Conservation (phyloP, 1,139 yeast genomes). For the Blastobotrys petasosporus region DNA sequence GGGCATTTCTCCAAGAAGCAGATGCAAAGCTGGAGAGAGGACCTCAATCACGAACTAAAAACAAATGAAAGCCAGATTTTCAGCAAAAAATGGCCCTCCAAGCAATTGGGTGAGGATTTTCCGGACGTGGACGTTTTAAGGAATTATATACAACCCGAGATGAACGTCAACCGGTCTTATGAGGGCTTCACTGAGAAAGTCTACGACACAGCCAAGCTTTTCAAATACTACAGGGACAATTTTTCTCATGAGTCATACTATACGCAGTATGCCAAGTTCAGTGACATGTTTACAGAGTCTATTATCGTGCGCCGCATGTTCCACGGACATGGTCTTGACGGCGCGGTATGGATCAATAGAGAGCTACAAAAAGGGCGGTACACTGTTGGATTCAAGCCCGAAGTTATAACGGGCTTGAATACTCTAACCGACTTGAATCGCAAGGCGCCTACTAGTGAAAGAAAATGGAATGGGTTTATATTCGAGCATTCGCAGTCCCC, state of each 20-base stretch:
- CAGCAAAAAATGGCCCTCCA: constrained; percentile 14
- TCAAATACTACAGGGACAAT: constrained; percentile 1
- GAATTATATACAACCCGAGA: constrained; percentile 18
- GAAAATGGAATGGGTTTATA: too few species aligned
- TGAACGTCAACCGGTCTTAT: constrained; percentile 4
- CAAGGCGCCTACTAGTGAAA: too few species aligned
- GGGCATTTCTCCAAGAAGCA: constrained; percentile 10
- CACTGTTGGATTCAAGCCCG: too few species aligned
- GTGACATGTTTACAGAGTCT: background rate
- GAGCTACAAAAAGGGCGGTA: too few species aligned
- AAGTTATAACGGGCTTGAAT: too few species aligned
- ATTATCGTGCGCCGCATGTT: constrained; percentile 4
- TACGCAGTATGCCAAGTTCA: background rate
- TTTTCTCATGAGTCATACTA: background rate
- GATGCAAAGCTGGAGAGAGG: constrained; percentile 18
- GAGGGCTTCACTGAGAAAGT: background rate
- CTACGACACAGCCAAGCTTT: background rate
- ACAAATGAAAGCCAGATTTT: constrained; percentile 23
- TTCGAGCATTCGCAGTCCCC: too few species aligned
- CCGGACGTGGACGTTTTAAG: constrained; percentile 17
- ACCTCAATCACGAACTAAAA: constrained; percentile 21
- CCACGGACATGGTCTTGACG: too few species aligned
- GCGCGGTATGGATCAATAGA: too few species aligned
- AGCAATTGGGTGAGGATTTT: constrained; percentile 17
- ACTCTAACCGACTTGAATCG: too few species aligned